Evolutionary conservation across 2,329 filamentous ascomycete species (phyloP), one percentile per base, ranked within the genome.

Genomic region (Fusarium guadeloupense): DNA sequence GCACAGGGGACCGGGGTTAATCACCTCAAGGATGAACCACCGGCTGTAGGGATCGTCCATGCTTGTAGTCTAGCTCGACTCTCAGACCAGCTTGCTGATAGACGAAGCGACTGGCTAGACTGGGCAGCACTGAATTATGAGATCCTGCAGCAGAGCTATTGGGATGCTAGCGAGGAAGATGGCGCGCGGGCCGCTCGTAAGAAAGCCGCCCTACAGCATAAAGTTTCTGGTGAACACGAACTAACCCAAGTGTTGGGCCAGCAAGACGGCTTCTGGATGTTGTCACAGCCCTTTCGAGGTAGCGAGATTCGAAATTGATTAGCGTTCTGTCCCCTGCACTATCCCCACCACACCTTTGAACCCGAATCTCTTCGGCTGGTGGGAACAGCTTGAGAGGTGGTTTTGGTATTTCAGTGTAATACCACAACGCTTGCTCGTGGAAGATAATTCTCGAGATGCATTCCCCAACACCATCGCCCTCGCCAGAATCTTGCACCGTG

Each of bases 1-100:
- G 51, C 68, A 50, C 68, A 70, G 63, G 68, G 68, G 57, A 51
- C 68, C 39, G 28, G 68, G 68, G 45, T 67, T 26, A 35, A n/a
- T 54, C 33, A 42, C 47, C 48, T 44, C 62, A 70, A 62, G 68
- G 66, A 43, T 66, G 62, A 31, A 60, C 52, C 59, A 58, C 41
- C 33, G 50, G 23, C 52, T 56, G 61, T 54, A 65, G 41, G 55
- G 68, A 69, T 70, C 54, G 54, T 41, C 65, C 62, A 59, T 62
- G 60, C 61, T 45, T 65, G 66, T 62, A 69, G 59, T 55, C 56
- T 61, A 54, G 41, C 23, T 50, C 42, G 14, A 35, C 40, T 21
- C 40, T 21, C 26, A 54, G 39, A 35, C 46, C 54, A 41, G 35
- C 21, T 49, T 14, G 25, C 46, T 62, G 51, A 61, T 39, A 60